Percentiles rank a stretch among this genome's conserved stretches.
phyloP scores from a whole-genome alignment of 2,329 filamentous ascomycete genomes.

The Neonectria neomacrospora region DNA sequence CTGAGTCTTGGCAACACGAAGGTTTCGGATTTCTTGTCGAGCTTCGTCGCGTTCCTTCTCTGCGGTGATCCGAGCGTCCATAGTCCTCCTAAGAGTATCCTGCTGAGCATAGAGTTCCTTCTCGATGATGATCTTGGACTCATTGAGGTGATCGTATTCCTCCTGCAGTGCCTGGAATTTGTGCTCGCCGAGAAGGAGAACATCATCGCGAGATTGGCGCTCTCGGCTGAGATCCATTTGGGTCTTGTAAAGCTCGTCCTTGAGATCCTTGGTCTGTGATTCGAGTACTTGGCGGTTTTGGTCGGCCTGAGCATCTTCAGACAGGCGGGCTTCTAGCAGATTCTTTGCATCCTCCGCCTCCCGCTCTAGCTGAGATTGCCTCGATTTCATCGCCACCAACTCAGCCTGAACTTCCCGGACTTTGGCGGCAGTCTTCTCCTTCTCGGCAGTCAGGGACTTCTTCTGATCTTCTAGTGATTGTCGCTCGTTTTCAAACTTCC shows the following conservation, averaged over 20 bases:
- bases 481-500: slow-evolving; percentile 83
- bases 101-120: slow-evolving; percentile 98
- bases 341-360: slow-evolving; percentile 90
- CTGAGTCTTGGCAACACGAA: slow-evolving; percentile 85
- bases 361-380: slow-evolving; percentile 84
- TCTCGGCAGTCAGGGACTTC: slow-evolving; percentile 75
- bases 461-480: slow-evolving; percentile 83
- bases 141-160: slow-evolving; percentile 87
- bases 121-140: slow-evolving; percentile 96
- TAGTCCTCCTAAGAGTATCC: slow-evolving; percentile 86
- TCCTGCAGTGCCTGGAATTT: slow-evolving; percentile 84
- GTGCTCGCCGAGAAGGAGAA: slow-evolving; percentile 89
- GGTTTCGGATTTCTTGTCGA: slow-evolving; percentile 82
- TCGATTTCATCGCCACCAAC: slow-evolving; percentile 84
- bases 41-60: slow-evolving; percentile 92
- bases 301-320: slow-evolving; percentile 86
- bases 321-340: slow-evolving; percentile 86
- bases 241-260: slow-evolving; percentile 83
- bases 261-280: slow-evolving; percentile 86
- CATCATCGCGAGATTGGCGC: slow-evolving; percentile 92
- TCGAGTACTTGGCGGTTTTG: slow-evolving; percentile 86
- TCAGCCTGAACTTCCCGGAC: slow-evolving; percentile 90
- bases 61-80: slow-evolving; percentile 80
- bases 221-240: slow-evolving; percentile 92
- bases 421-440: slow-evolving; percentile 79